A percentile compares a stretch with the other conserved stretches of the same genome.
Evolutionary conservation across 192 early-diverging fungal species (phyloP).

Genomic region (Coemansia biformis): DNA sequence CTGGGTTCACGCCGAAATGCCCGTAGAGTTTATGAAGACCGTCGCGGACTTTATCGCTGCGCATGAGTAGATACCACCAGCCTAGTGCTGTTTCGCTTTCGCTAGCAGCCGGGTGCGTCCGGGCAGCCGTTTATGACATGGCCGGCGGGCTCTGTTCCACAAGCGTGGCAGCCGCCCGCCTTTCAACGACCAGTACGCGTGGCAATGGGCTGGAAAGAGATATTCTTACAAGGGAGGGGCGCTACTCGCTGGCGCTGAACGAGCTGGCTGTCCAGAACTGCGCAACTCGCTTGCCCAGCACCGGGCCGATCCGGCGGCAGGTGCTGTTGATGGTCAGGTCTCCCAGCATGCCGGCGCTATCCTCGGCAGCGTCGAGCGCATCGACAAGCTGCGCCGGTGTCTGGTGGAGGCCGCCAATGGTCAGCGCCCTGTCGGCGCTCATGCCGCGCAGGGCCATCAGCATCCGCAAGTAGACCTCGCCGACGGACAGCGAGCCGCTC

Average conservation of each 20-base stretch:
- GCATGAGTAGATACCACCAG: background rate
- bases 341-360: conserved; percentile 42
- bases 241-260: conserved; percentile 18
- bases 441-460: conserved; percentile 81
- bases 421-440: conserved; percentile 75
- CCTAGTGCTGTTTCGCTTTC: no score
- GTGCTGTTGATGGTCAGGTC: conserved; percentile 50
- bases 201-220: no score
- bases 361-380: conserved; percentile 36
- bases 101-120: background rate
- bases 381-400: conserved; percentile 57
- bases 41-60: conserved; percentile 52
- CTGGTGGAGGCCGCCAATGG: conserved; percentile 62
- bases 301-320: conserved; percentile 52
- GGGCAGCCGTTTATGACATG: no score
- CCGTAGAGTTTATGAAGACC: conserved; percentile 57
- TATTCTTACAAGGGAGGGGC: no score
- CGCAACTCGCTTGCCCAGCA: conserved; percentile 52
- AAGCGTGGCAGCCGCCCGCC: no score
- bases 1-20: conserved; percentile 82
- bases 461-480: conserved; percentile 78
- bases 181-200: no score
- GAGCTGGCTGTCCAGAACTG: conserved; percentile 57
- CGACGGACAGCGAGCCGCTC: conserved; percentile 59
- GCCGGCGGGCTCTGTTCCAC: no score